These are phyloP conservation scores for Plasmodium yoelii DNA, from an alignment of 169 alveolate species.

Conservation along the genomic window DNA sequence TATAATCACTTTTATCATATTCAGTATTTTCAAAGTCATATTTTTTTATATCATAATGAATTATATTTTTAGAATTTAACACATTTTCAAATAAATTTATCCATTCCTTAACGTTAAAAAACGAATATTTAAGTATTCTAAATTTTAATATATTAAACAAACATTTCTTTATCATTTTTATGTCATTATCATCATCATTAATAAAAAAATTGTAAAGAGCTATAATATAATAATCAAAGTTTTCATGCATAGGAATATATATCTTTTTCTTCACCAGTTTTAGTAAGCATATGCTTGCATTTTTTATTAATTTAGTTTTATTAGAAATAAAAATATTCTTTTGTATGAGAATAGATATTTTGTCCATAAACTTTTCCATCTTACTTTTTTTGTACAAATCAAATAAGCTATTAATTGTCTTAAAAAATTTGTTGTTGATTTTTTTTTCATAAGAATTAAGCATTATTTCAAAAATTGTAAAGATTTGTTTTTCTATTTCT, in stretches of 20 bases:
- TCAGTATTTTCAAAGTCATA: slow-evolving; percentile 7
- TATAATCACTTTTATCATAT: background rate
- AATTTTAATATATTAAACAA: slow-evolving; percentile 28
- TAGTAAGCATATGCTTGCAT: slow-evolving; percentile 15
- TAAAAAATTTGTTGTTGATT: slow-evolving; percentile 20
- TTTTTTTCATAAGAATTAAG: slow-evolving; percentile 55
- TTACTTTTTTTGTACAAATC: slow-evolving; percentile 11
- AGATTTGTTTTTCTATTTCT: slow-evolving; percentile 27
- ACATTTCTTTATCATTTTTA: slow-evolving; percentile 4
- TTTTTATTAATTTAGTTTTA: slow-evolving; percentile 14
- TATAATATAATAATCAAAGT: slow-evolving; percentile 70
- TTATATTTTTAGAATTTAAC: slow-evolving; percentile 34
- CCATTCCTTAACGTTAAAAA: slow-evolving; percentile 69
- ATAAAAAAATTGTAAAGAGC: slow-evolving; percentile 21
- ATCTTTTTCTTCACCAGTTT: slow-evolving; percentile 28
- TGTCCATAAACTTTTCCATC: slow-evolving; percentile 23
- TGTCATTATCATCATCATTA: background rate
- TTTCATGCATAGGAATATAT: slow-evolving; percentile 38
- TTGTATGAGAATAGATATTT: slow-evolving; percentile 51
- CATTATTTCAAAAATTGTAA: slow-evolving; percentile 53
- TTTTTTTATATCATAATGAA: slow-evolving; percentile 42
- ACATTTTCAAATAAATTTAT: slow-evolving; percentile 26
- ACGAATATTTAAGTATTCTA: slow-evolving; percentile 19
- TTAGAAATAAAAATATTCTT: slow-evolving; percentile 30
- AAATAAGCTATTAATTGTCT: slow-evolving; percentile 35